Evolutionary conservation across 2,329 filamentous ascomycete genomes (phyloP).

Genomic region (Echinosphaeria canescens): DNA sequence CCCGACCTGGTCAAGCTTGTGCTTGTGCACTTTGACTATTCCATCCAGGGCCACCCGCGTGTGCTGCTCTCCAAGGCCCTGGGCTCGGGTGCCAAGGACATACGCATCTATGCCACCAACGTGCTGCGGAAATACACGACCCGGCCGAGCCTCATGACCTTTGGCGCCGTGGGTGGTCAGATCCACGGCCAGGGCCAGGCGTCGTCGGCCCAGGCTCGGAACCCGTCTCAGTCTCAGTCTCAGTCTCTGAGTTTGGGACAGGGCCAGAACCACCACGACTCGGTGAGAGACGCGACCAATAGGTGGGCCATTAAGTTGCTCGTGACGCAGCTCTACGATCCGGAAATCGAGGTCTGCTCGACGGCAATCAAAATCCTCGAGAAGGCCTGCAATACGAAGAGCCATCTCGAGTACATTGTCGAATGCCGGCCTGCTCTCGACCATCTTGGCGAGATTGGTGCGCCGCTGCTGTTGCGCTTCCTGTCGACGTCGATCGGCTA

Average conservation of each 20-base stretch:
- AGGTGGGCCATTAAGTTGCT: constrained; percentile 93
- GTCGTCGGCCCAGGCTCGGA: not conserved
- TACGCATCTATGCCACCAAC: constrained; percentile 77
- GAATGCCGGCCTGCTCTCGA: constrained; percentile 88
- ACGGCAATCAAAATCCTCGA: constrained; percentile 94
- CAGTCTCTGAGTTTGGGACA: too few relatives aligned
- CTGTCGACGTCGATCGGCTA: constrained; percentile 93
- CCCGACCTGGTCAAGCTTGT: constrained; percentile 82
- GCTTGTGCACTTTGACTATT: constrained; percentile 83
- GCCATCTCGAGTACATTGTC: constrained; percentile 85
- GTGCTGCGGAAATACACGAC: constrained; percentile 72
- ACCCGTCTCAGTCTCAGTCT: too few relatives aligned
- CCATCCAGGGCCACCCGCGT: constrained; percentile 67
- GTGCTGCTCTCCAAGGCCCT: constrained; percentile 87
- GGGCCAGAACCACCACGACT: constrained; percentile 5
- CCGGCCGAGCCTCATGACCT: constrained; percentile 13
- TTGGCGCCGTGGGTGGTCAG: too few relatives aligned
- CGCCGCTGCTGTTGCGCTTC: constrained; percentile 78
- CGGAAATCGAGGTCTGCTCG: constrained; percentile 89
- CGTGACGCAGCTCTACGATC: constrained; percentile 97
- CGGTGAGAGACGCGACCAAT: constrained; percentile 51
- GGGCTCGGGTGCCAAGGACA: constrained; percentile 77
- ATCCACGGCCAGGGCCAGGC: constrained; percentile 14
- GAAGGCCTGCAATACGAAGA: constrained; percentile 85
- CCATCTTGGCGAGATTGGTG: constrained; percentile 90